Evolutionary conservation across 1,284 basidiomycete genomes (phyloP).

Genomic region (Schizopora paradoxa): DNA sequence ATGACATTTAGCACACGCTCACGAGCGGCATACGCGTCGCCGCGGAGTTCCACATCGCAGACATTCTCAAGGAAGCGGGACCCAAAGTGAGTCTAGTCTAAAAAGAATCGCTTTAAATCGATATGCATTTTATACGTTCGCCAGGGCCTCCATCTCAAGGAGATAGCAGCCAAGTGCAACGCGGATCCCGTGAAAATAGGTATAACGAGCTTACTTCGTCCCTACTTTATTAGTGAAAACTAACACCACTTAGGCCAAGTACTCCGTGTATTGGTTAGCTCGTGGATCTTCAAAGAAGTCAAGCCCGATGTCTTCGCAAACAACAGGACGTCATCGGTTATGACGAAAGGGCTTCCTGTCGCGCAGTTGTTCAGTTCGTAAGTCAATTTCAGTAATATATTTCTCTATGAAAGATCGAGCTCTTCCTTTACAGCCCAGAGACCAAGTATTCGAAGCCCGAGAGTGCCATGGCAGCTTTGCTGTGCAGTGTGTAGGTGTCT

Average conservation of each 20-base stretch:
- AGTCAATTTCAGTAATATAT: no score
- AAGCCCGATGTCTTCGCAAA: slow-evolving; percentile 22
- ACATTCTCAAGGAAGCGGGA: slow-evolving; percentile 27
- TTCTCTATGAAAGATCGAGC: no score
- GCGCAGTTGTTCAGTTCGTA: no score
- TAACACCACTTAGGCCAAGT: not conserved
- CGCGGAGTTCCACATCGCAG: slow-evolving; percentile 27
- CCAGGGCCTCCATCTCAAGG: slow-evolving; percentile 25
- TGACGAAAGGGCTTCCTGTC: not conserved
- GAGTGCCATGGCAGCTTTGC: no score
- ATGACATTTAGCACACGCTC: not conserved
- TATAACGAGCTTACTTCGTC: slow-evolving; percentile 6
- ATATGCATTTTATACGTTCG: not conserved
- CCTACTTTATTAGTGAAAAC: not conserved
- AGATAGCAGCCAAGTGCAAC: slow-evolving; percentile 23
- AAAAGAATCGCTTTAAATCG: not conserved
- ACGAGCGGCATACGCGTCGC: slow-evolving; percentile 6
- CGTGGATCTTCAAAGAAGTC: slow-evolving; percentile 23
- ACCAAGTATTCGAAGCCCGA: no score
- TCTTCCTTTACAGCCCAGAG: no score
- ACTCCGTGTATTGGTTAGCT: no score
- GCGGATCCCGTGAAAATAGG: slow-evolving; percentile 26
- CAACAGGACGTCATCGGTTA: slow-evolving; percentile 24
- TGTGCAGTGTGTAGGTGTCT: no score
- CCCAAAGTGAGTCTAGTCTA: not conserved